These are phyloP conservation scores for Trametes meyenii DNA, from an alignment of 768 basidiomycete species.

Conservation along the genomic window DNA sequence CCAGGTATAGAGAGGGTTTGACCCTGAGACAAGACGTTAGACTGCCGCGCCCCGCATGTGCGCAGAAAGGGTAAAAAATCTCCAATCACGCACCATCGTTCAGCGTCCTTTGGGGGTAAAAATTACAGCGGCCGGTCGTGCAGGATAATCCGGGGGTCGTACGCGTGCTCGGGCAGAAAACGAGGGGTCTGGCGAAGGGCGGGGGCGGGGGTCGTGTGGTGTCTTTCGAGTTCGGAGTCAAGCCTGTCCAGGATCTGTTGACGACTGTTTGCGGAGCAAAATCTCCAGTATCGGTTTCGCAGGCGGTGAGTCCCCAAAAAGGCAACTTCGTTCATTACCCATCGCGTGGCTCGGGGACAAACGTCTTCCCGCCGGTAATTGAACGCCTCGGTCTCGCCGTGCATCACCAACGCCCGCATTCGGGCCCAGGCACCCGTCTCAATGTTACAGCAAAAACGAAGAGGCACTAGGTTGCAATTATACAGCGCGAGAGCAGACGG, in stretches of 20 bases:
- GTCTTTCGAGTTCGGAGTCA: constrained; percentile 23
- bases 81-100: constrained; percentile 26
- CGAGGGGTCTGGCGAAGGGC: not conserved
- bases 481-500: constrained; percentile 9
- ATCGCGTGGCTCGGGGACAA: not conserved
- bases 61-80: constrained; percentile 1
- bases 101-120: constrained; percentile 1
- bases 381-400: too few relatives aligned
- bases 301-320: constrained; percentile 26
- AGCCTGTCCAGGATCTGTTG: constrained; percentile 28
- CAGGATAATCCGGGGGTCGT: not conserved
- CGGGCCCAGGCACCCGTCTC: not conserved
- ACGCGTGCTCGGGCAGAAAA: not conserved
- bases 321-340: constrained; percentile 12
- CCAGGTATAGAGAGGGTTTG: constrained; percentile 36
- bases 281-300: constrained; percentile 23
- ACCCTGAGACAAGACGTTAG: constrained; percentile 23
- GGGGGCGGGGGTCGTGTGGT: constrained; percentile 29
- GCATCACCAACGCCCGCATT: not conserved
- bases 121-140: not conserved
- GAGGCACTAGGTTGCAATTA: constrained; percentile 1
- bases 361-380: too few relatives aligned
- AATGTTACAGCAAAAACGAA: not conserved
- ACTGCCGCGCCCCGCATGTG: not conserved
- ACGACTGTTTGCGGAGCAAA: constrained; percentile 33